Evolutionary conservation across 495 filamentous ascomycete genomes (phyloP), one percentile per base, ranked within the genome.

Genomic region (Alectoria sarmentosa): DNA sequence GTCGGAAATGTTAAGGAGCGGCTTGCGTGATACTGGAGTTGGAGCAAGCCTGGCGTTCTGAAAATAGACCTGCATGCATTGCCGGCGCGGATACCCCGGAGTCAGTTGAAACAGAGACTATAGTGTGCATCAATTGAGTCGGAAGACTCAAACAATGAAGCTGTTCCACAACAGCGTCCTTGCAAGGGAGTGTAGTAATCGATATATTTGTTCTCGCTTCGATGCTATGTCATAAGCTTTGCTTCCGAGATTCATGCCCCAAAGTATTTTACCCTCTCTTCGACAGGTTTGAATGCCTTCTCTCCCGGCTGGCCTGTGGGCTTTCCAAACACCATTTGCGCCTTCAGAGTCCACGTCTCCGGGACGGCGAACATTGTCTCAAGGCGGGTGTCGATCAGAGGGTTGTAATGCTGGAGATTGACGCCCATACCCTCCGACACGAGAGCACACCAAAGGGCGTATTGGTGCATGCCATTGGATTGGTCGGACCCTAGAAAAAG

Each of bases 371-470:
- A 83, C 62, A 76, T 71, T 57, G 78, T 75, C 34, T 75, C 69
- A 21, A 83, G 72, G 15, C 69, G 71, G 14, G 70, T 69, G 66
- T 83, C 78, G 67, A 83, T 78, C 8, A 81, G 70, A 1, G 79
- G 78, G 67, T 82, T 83, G 66, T 82, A 83, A 72, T 84, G 82
- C 73, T 84, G 82, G 57, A 84, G 72, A 69, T 83, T 84, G 44
- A 74, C 77, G 48, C 81, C 82, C 63, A 84, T 76, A 23, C 82
- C 82, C 36, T 81, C 77, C 13, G 75, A 65, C 52, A 80, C 77
- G 42, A 84, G 76, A 26, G 73, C 82, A 14, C 79, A 78, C 82
- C 82, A 84, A 58, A 82, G 70, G 71, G 77, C 74, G 62, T 79
- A 82, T 70, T 84, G 82, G 63, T 82, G 77, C 80, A 84, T 84